Evolutionary conservation across 2,329 filamentous ascomycete genomes (phyloP), one percentile per base, ranked within the genome.

Genomic region (Coleophoma eucalyptorum): DNA sequence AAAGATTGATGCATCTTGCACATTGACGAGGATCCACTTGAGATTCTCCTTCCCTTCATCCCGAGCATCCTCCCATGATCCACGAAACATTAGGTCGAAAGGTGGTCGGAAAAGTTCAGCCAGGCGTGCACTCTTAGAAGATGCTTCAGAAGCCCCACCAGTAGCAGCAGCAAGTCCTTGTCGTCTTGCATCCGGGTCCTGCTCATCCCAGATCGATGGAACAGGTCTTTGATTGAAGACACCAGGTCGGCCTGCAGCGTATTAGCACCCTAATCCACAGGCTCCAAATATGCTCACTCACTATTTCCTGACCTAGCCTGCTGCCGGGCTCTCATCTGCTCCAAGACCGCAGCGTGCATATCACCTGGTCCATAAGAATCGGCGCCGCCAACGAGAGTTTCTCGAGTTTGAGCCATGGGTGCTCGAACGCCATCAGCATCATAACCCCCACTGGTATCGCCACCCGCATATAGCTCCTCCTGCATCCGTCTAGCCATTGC

Each of bases 11-110:
- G 89, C 83, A 65, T 99, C 92, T 69, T 99, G 94, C 15, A 99
- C 84, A 66, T 99, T 97, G 55, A 97, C 90, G 59, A 99, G 71
- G 44, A 99, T 81, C 94, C 94, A 99, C 69, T 96, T 97, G 74
- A 90, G 85, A 26, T 86, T 79, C 43, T 91, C 88, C 66, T 94
- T 96, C 53, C 93, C 94, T 60, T 91, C 78, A 15, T 92, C 82
- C 49, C 94, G 83, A 13, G 90, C 94, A 51, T 86, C 80, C 57
- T 96, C 90, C 85, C 90, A 96, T n/a, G 83, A 74, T 32, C 90
- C 69, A 33, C 82, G 81, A 19, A 83, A 84, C 75, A 99, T 97
- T 41, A 99, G 73, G 35, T 97, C 90, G 67, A 92, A 94, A 0
- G 94, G 94, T 2, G 94, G 94, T 37, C 92, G 82, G 70, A 95